These are phyloP conservation scores for Sisymbrium irio DNA, from an alignment of 345 rosid species.

Conservation along the genomic window DNA sequence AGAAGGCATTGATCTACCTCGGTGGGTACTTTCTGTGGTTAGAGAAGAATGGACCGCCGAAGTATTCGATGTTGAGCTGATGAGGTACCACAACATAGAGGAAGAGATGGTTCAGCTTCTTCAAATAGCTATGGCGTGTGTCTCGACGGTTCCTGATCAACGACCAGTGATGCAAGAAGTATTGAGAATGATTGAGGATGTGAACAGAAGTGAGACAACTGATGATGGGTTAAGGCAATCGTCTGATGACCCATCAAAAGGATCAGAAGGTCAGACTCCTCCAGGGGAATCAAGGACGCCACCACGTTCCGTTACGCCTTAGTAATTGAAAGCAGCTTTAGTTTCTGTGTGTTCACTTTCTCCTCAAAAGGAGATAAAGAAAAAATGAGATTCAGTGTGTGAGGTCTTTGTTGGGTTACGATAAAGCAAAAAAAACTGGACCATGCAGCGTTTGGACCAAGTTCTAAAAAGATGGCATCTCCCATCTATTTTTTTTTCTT, in stretches of 20 bases:
- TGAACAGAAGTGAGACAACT: constrained; percentile 67
- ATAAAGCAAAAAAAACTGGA: constrained; percentile 26
- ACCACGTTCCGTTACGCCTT: constrained; percentile 56
- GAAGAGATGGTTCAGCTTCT: constrained; percentile 98
- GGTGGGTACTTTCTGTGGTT: constrained; percentile 98
- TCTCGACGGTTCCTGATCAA: constrained; percentile 84
- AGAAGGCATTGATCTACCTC: constrained; percentile 90
- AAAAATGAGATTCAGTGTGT: constrained; percentile 27
- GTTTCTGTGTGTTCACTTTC: constrained; percentile 19
- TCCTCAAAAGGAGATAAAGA: constrained; percentile 34
- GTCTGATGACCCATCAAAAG: constrained; percentile 94
- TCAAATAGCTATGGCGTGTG: constrained; percentile 94
- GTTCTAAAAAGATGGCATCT: constrained; percentile 24
- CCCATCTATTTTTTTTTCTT: constrained; percentile 19
- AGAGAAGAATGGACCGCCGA: constrained; percentile 99
- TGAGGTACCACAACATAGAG: constrained; percentile 87
- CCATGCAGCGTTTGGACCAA: constrained; percentile 32
- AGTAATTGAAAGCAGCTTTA: constrained; percentile 27
- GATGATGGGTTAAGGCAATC: constrained; percentile 88
- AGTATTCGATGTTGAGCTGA: constrained; percentile 88
- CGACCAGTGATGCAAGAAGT: constrained; percentile 84
- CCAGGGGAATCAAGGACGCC: constrained; percentile 72
- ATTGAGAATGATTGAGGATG: constrained; percentile 86
- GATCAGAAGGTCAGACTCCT: constrained; percentile 88
- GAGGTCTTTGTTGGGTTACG: constrained; percentile 29